These are phyloP conservation scores for Coffea canephora DNA, from an alignment of 257 asterid genomes.

Conservation along the genomic window DNA sequence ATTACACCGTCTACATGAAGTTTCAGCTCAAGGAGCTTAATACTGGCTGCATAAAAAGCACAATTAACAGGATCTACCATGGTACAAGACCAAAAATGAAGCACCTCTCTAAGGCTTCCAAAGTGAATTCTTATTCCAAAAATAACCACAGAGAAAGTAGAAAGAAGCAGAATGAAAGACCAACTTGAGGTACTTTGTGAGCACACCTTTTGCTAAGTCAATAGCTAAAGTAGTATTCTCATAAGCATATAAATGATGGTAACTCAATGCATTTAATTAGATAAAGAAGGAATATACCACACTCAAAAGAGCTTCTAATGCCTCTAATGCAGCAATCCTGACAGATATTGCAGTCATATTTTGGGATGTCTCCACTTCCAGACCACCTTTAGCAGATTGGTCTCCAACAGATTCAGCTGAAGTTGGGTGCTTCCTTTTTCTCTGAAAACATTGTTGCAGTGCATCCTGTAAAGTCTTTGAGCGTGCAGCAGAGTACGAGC, in stretches of 20 bases:
- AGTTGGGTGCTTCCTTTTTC: conserved; percentile 75
- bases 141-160: neutral
- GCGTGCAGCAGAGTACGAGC: conserved; percentile 26
- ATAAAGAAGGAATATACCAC: conserved; percentile 49
- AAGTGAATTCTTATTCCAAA: neutral
- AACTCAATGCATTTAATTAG: neutral
- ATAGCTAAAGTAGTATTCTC: neutral
- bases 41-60: too few relatives aligned
- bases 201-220: neutral
- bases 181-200: neutral
- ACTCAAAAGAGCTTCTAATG: conserved; percentile 68
- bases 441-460: conserved; percentile 33
- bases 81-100: neutral
- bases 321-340: conserved; percentile 82
- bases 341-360: conserved; percentile 45
- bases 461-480: conserved; percentile 40
- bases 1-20: neutral
- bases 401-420: conserved; percentile 36
- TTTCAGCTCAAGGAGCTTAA: neutral
- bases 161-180: neutral
- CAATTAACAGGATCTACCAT: neutral
- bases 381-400: conserved; percentile 38
- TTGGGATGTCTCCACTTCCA: conserved; percentile 36
- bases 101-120: neutral
- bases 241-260: neutral